Evolutionary conservation across 805 yeast genomes (phyloP).

Genomic region (Myxozyma lipomycoides): DNA sequence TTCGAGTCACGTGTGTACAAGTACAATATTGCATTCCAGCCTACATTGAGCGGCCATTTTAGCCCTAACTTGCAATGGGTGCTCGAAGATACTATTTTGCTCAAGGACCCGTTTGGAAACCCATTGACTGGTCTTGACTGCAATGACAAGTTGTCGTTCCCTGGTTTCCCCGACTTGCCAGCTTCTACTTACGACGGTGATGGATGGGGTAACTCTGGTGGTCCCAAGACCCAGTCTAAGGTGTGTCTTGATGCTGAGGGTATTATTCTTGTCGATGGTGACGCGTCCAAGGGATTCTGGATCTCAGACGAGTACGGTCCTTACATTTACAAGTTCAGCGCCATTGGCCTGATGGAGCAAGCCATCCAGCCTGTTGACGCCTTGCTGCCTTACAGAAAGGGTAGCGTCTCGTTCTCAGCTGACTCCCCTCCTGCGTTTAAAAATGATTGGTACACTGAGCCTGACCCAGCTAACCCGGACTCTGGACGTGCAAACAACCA

Average conservation of each 20-base stretch:
- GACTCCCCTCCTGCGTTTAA: constrained; percentile 13
- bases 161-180: constrained; percentile 16
- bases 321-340: constrained; percentile 17
- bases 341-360: constrained; percentile 16
- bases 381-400: constrained; percentile 20
- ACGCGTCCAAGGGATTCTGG: constrained; percentile 23
- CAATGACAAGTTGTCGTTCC: constrained; percentile 15
- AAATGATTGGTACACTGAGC: constrained; percentile 1
- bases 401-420: constrained; percentile 17
- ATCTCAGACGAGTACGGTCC: constrained; percentile 27
- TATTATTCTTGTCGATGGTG: constrained; percentile 14
- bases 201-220: constrained; percentile 19
- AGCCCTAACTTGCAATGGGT: constrained; percentile 18
- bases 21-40: constrained; percentile 16
- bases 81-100: constrained; percentile 18
- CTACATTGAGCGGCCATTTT: constrained; percentile 4
- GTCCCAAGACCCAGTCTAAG: constrained; percentile 10
- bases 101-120: constrained; percentile 23
- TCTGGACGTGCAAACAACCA: constrained; percentile 26
- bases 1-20: constrained; percentile 20
- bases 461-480: constrained; percentile 21
- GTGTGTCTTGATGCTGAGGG: constrained; percentile 24
- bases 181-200: constrained; percentile 16
- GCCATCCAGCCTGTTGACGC: constrained; percentile 26
- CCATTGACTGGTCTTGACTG: constrained; percentile 25